Percentiles rank a stretch among this genome's conserved stretches.
Evolutionary conservation across 129 eudicot species (phyloP).

Genomic region (Pittosporum tobira): DNA sequence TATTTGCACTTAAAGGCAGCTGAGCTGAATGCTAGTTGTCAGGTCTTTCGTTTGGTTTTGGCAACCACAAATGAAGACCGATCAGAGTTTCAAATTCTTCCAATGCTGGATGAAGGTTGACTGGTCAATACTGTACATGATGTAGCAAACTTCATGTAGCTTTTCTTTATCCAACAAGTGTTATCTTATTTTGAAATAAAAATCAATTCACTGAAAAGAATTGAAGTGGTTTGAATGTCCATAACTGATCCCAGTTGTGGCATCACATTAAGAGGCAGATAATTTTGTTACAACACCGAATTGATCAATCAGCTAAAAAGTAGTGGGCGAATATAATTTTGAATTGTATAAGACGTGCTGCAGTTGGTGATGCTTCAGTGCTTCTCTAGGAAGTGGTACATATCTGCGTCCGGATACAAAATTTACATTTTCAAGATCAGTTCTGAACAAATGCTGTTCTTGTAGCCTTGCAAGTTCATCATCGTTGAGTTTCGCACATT

Average conservation of each 20-base stretch:
- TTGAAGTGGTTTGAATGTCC: slow-evolving; percentile 4
- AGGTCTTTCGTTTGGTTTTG: slow-evolving; percentile 4
- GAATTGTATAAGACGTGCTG: slow-evolving; percentile 1
- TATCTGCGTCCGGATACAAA: slow-evolving; percentile 2
- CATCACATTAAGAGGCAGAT: slow-evolving; percentile 11
- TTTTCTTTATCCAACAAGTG: too few relatives aligned
- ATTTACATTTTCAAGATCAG: slow-evolving; percentile 13
- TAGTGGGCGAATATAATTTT: not conserved
- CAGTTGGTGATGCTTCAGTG: slow-evolving; percentile 8
- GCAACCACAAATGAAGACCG: not conserved
- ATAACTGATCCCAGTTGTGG: slow-evolving; percentile 2
- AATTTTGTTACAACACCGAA: slow-evolving; percentile 3
- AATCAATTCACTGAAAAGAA: not conserved
- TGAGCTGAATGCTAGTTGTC: slow-evolving; percentile 10
- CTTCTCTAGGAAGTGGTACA: slow-evolving; percentile 12
- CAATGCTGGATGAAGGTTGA: not conserved
- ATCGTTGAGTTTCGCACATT: slow-evolving; percentile 3
- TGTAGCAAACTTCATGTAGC: slow-evolving; percentile 17
- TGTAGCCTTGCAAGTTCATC: slow-evolving; percentile 8
- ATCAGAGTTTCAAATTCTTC: not conserved
- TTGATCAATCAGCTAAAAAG: slow-evolving; percentile 11
- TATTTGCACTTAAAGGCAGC: not conserved
- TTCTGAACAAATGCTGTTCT: slow-evolving; percentile 9
- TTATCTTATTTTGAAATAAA: not conserved
- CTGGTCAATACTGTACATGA: not conserved